Base-by-base conservation (phyloP, 805 yeast genomes). In the Saccharomycopsis schoenii region DNA sequence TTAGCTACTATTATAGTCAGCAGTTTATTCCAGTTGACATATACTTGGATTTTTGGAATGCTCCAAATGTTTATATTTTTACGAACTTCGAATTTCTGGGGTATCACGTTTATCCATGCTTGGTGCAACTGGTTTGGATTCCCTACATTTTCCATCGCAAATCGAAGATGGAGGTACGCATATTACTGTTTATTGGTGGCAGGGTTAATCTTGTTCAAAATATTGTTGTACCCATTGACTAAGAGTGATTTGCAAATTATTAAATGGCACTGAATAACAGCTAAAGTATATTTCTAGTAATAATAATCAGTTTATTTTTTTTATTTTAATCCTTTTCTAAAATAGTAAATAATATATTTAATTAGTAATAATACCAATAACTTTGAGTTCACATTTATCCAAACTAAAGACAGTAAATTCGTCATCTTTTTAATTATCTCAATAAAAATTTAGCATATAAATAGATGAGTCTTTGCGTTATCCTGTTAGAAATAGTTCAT, bases 91-190 rank as follows among this genome's bases (percentile, higher is more conserved):
- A 80, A 79, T 58, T 66, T 86, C 9, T 83, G 85, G 84, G 73
- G 83, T 21, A 75, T 85, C 29, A 71, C 84, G 10, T 70, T 77
- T 1, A 83, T 81, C 4, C 97, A 89, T 69, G 68, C 78, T 0
- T 76, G 85, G 61, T 89, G 96, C 70, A 89, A 89, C 69, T 71
- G 77, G 59, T 75, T 85, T 72, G 92, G 94, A 0, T 78, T 88
- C 43, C 96, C 96, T 0, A 66, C 64, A 41, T 24, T 15, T 34
- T 61, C 60, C 9, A 51, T 62, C 21, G 43, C 55, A 34, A 61
- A 64, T 51, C 41, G 65, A 65, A 59, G 70, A 64, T 72, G 76
- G 72, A 69, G 70, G 47, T n/a, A 61, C 12, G 50, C 66, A 0
- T 81, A 81, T 64, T 75, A 74, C 67, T 51, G 52, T 0, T 65